Conservation (phyloP, 768 basidiomycete species). For the Podaxis pistillaris region DNA sequence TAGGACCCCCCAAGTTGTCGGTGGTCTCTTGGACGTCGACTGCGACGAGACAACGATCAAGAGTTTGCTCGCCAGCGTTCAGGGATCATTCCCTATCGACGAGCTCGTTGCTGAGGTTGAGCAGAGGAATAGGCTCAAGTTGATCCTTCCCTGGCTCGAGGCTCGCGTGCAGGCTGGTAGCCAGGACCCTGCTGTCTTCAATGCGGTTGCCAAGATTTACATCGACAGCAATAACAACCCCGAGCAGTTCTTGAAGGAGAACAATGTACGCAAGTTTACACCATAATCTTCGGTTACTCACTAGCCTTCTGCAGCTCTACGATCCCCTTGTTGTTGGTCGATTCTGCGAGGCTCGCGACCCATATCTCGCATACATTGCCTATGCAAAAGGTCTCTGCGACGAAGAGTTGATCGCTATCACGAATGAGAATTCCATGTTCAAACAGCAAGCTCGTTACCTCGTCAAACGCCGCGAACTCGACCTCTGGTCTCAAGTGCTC, state of each 20-base stretch:
- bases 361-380: constrained; percentile 97
- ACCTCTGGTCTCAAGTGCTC: constrained; percentile 96
- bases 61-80: constrained; percentile 87
- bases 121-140: constrained; percentile 90
- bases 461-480: constrained; percentile 91
- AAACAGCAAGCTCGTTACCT: constrained; percentile 99
- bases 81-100: constrained; percentile 96
- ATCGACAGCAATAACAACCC: constrained; percentile 99
- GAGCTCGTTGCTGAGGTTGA: constrained; percentile 98
- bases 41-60: constrained; percentile 97
- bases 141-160: constrained; percentile 97
- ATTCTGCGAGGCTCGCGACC: constrained; percentile 98
- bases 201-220: constrained; percentile 97
- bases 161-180: constrained; percentile 90
- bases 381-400: constrained; percentile 99
- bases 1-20: constrained; percentile 94
- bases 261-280: constrained; percentile 65
- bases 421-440: constrained; percentile 99
- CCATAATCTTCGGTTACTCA: neutral
- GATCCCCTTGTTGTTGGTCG: constrained; percentile 97
- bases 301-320: constrained; percentile 61
- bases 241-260: constrained; percentile 96
- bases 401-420: constrained; percentile 94
- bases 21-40: constrained; percentile 95
- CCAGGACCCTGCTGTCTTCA: constrained; percentile 92